These are phyloP conservation scores for Candida silvicultrix DNA, from an alignment of 805 yeast genomes.

Conservation along the genomic window DNA sequence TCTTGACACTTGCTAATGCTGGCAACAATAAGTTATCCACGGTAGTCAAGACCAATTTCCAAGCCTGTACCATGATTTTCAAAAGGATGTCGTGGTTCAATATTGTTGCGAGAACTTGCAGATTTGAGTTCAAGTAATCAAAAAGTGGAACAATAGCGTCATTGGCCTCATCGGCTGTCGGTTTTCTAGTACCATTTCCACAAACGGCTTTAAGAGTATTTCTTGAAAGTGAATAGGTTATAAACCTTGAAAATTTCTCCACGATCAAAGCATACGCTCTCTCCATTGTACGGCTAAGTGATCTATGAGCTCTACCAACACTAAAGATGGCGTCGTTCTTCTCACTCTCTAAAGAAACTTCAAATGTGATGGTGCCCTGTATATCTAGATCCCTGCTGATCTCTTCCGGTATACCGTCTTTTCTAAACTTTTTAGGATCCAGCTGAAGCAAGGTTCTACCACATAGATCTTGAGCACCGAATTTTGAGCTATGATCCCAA, in stretches of 20 bases:
- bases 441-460: slow-evolving; percentile 58
- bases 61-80: slow-evolving; percentile 69
- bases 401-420: slow-evolving; percentile 64
- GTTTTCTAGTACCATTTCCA: slow-evolving; percentile 40
- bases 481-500: slow-evolving; percentile 55
- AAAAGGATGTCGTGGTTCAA: slow-evolving; percentile 49
- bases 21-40: slow-evolving; percentile 77
- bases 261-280: slow-evolving; percentile 65
- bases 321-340: slow-evolving; percentile 74
- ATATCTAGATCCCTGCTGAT: slow-evolving; percentile 49
- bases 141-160: slow-evolving; percentile 69
- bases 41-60: slow-evolving; percentile 65
- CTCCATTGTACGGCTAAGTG: slow-evolving; percentile 57
- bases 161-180: slow-evolving; percentile 43
- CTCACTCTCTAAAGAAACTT: slow-evolving; percentile 74
- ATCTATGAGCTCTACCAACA: slow-evolving; percentile 68
- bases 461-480: slow-evolving; percentile 53
- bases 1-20: slow-evolving; percentile 43
- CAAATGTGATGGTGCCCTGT: slow-evolving; percentile 61
- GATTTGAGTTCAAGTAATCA: slow-evolving; percentile 64
- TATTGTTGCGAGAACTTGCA: slow-evolving; percentile 54
- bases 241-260: slow-evolving; percentile 61
- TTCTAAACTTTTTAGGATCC: slow-evolving; percentile 56
- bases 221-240: slow-evolving; percentile 51
- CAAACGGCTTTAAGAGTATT: slow-evolving; percentile 50